These are phyloP conservation scores for Coemansia erecta DNA, from an alignment of 192 early-diverging fungal species.

Conservation along the genomic window DNA sequence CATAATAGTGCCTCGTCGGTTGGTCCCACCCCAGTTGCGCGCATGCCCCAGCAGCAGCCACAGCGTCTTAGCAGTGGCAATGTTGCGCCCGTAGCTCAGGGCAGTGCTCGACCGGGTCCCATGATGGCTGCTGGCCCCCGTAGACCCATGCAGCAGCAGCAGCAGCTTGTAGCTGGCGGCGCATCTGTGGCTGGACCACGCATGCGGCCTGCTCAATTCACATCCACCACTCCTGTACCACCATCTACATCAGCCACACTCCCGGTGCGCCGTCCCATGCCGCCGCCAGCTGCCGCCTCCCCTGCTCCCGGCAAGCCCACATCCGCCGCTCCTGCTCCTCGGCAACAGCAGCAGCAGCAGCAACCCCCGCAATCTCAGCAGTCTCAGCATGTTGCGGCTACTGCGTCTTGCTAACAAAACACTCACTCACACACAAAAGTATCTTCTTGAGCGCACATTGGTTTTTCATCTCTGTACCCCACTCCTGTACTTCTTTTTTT, in stretches of 20 bases:
- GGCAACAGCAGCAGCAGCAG: constrained; percentile 8
- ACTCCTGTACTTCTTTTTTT: no score
- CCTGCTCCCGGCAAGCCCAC: neutral
- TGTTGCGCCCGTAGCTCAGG: neutral
- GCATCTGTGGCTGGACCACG: constrained; percentile 6
- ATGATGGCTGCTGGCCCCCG: neutral
- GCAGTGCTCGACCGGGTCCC: neutral
- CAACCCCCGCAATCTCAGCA: neutral
- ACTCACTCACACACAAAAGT: neutral
- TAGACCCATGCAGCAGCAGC: neutral
- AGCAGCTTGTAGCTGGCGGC: constrained; percentile 1
- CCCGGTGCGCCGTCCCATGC: constrained; percentile 5
- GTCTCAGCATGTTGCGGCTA: constrained; percentile 1
- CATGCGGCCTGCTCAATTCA: neutral
- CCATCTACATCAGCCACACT: neutral
- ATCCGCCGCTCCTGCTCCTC: constrained; percentile 3
- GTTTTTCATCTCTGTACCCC: no score
- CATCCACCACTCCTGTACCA: neutral
- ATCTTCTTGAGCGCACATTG: neutral
- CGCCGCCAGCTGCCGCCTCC: neutral
- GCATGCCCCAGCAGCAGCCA: constrained; percentile 3
- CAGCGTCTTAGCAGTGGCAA: constrained; percentile 4
- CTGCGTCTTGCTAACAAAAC: constrained; percentile 10
- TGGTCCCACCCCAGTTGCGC: neutral
- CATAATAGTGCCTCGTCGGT: neutral